These are phyloP conservation scores for Solanum medicagineum DNA, from an alignment of 257 asterid genomes.

Conservation along the genomic window DNA sequence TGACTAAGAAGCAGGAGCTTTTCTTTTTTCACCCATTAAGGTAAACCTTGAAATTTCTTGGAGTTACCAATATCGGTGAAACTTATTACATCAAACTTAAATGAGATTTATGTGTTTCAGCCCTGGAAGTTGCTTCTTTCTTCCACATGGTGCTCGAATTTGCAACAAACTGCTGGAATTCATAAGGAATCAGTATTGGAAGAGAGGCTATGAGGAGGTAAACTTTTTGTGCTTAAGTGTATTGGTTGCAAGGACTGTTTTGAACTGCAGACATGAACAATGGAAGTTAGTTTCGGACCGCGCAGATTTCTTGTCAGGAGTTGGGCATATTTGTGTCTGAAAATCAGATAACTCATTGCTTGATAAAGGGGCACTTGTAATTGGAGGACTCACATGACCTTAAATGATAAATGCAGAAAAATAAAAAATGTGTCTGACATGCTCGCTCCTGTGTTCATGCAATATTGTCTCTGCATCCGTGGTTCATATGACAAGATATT, in stretches of 20 bases:
- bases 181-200: conserved; percentile 70
- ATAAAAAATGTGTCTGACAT: background rate
- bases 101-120: conserved; percentile 22
- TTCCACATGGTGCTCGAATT: conserved; percentile 87
- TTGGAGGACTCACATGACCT: background rate
- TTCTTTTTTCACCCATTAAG: conserved; percentile 96
- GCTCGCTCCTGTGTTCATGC: background rate
- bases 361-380: background rate
- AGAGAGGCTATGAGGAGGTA: conserved; percentile 96
- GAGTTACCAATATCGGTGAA: background rate
- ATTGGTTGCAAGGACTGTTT: background rate
- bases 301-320: background rate
- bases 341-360: background rate
- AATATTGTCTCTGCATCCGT: background rate
- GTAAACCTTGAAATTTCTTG: conserved; percentile 23
- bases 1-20: conserved; percentile 90
- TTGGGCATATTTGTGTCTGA: background rate
- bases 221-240: background rate
- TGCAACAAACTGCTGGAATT: conserved; percentile 86
- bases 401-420: background rate
- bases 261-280: background rate
- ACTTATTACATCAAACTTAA: background rate
- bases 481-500: background rate
- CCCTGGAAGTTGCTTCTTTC: conserved; percentile 98
- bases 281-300: background rate